Percentiles rank a stretch among this genome's conserved stretches.
Conservation (phyloP, 2,329 filamentous ascomycete species). For the Zasmidium angulare region DNA sequence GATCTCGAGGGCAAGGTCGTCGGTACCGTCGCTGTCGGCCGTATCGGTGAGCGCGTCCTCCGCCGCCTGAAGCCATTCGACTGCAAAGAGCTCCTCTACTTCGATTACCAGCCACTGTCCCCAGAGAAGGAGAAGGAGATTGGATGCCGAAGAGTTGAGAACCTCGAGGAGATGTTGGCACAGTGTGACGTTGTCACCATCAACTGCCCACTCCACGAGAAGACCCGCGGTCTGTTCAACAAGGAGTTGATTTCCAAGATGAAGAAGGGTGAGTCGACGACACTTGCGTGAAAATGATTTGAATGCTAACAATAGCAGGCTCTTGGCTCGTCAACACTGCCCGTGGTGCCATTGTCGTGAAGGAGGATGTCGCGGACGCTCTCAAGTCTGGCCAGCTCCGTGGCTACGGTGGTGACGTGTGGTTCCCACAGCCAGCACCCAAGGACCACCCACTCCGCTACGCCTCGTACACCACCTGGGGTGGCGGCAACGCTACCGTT, state of each 20-base stretch:
- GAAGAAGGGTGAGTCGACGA: conserved; percentile 74
- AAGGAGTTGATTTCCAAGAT: conserved; percentile 98
- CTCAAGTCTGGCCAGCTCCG: conserved; percentile 88
- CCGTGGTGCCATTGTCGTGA: conserved; percentile 97
- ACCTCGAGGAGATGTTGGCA: conserved; percentile 86
- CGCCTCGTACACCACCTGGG: conserved; percentile 83
- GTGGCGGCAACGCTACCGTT: conserved; percentile 97
- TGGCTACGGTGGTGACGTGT: conserved; percentile 85
- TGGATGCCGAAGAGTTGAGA: conserved; percentile 84
- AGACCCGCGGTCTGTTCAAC: conserved; percentile 95
- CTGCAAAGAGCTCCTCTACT: conserved; percentile 99
- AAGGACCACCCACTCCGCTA: conserved; percentile 89
- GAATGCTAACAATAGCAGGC: conserved; percentile 49
- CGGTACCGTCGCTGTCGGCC: conserved; percentile 93
- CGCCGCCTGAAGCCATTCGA: conserved; percentile 95
- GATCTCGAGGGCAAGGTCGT: conserved; percentile 97
- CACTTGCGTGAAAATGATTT: neutral
- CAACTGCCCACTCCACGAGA: conserved; percentile 99
- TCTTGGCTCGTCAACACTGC: conserved; percentile 98
- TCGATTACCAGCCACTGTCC: conserved; percentile 93
- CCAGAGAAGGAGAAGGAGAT: conserved; percentile 91
- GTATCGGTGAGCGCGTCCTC: conserved; percentile 96
- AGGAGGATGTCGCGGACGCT: conserved; percentile 95
- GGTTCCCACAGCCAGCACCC: conserved; percentile 97
- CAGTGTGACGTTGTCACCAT: conserved; percentile 98